phyloP scores from a whole-genome alignment of 306 rosid genomes.

The Nissolia schottii region DNA sequence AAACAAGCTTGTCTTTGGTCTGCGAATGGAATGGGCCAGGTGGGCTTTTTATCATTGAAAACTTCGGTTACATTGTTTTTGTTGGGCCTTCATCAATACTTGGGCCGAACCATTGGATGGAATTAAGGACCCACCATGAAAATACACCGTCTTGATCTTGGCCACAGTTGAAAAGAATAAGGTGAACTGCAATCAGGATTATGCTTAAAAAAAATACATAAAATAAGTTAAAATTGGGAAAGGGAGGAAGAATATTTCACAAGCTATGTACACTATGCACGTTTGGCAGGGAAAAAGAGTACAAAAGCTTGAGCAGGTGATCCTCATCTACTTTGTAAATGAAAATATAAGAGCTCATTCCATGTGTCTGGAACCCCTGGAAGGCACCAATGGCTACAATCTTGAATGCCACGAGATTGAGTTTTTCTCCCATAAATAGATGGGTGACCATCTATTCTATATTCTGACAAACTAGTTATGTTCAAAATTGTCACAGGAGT shows the following conservation, averaged over 20 bases:
- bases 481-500: conserved; percentile 70
- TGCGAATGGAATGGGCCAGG: neutral
- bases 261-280: conserved; percentile 7
- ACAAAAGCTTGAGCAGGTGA: neutral
- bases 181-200: neutral
- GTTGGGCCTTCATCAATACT: neutral
- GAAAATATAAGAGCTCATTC: conserved; percentile 70
- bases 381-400: conserved; percentile 99
- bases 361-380: conserved; percentile 93
- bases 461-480: conserved; percentile 66
- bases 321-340: conserved; percentile 40
- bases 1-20: too few species aligned
- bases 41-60: neutral
- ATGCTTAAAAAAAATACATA: neutral
- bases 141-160: neutral
- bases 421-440: conserved; percentile 61
- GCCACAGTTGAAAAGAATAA: neutral
- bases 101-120: neutral
- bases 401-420: conserved; percentile 46
- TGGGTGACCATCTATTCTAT: conserved; percentile 83
- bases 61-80: neutral
- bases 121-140: neutral
- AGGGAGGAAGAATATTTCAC: neutral
- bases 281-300: neutral
- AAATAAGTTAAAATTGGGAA: neutral